These are phyloP conservation scores for Alternaria brassicicola DNA, from an alignment of 2,329 filamentous ascomycete genomes.

Conservation along the genomic window DNA sequence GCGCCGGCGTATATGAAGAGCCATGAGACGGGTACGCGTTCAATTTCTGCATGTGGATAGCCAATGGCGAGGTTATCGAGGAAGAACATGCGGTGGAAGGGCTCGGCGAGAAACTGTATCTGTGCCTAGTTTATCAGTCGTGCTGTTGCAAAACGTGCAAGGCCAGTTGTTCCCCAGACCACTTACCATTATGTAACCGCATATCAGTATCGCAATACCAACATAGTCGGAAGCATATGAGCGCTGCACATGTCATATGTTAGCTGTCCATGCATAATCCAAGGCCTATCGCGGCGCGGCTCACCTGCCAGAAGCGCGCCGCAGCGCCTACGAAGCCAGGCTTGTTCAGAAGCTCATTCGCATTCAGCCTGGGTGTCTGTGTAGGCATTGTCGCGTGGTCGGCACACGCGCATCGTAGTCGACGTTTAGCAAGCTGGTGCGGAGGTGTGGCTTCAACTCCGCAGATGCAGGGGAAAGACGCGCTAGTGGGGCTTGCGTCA, in stretches of 20 bases:
- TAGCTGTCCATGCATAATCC: conserved; percentile 4
- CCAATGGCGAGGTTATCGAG: conserved; percentile 83
- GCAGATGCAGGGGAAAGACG: conserved; percentile 16
- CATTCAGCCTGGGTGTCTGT: conserved; percentile 33
- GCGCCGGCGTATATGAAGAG: conserved; percentile 80
- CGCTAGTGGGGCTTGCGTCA: conserved; percentile 3
- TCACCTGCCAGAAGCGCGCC: conserved; percentile 59
- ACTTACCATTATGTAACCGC: conserved; percentile 67
- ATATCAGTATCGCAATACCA: conserved; percentile 73
- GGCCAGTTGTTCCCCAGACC: too few species aligned
- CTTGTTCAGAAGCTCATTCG: conserved; percentile 33
- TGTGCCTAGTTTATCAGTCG: conserved; percentile 43
- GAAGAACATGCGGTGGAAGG: conserved; percentile 94
- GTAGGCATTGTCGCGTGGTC: conserved; percentile 38
- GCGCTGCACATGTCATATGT: conserved; percentile 56
- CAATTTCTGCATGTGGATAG: conserved; percentile 82
- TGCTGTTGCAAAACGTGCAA: background rate
- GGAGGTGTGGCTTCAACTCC: conserved; percentile 32
- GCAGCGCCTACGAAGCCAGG: conserved; percentile 54
- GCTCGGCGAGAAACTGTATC: conserved; percentile 73
- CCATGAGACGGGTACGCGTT: conserved; percentile 79
- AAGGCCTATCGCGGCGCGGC: background rate
- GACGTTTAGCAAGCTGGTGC: conserved; percentile 12
- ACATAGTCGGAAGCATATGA: conserved; percentile 90
- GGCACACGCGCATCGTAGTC: conserved; percentile 23